These are phyloP conservation scores for Fomitopsis palustris DNA, from an alignment of 1,284 basidiomycete species.

Conservation along the genomic window DNA sequence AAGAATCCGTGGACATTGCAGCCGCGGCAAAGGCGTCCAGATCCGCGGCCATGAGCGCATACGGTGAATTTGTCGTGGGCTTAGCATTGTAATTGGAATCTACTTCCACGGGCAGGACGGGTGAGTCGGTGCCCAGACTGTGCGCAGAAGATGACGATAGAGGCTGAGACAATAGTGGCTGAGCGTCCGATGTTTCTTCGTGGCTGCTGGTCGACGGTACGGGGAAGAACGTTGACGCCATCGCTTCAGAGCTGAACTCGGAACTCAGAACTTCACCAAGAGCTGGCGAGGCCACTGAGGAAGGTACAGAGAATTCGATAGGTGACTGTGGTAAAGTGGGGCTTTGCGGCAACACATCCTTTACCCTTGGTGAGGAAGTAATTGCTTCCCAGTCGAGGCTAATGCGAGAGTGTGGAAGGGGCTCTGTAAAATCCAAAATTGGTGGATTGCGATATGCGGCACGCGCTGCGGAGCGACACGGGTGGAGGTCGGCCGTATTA, in stretches of 20 bases:
- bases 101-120: conserved; percentile 21
- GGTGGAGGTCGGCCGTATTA: neutral
- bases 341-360: neutral
- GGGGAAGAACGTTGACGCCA: conserved; percentile 10
- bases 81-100: neutral
- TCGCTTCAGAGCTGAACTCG: conserved; percentile 7
- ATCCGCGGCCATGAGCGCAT: conserved; percentile 18
- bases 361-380: neutral
- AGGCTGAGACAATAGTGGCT: conserved; percentile 1
- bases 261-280: neutral
- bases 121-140: conserved; percentile 19
- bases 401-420: neutral
- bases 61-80: neutral
- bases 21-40: conserved; percentile 27
- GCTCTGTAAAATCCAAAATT: conserved; percentile 2
- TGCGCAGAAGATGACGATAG: conserved; percentile 9
- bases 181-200: conserved; percentile 16
- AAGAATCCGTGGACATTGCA: conserved; percentile 12
- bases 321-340: neutral
- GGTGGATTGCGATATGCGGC: neutral
- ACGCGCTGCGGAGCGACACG: neutral
- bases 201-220: conserved; percentile 6
- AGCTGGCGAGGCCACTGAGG: neutral
- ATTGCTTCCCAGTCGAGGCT: conserved; percentile 1
- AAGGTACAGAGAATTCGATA: neutral